Percentiles rank a stretch among this genome's conserved stretches.
Evolutionary conservation across 805 yeast species (phyloP).

Genomic region (Candida glaebosa): DNA sequence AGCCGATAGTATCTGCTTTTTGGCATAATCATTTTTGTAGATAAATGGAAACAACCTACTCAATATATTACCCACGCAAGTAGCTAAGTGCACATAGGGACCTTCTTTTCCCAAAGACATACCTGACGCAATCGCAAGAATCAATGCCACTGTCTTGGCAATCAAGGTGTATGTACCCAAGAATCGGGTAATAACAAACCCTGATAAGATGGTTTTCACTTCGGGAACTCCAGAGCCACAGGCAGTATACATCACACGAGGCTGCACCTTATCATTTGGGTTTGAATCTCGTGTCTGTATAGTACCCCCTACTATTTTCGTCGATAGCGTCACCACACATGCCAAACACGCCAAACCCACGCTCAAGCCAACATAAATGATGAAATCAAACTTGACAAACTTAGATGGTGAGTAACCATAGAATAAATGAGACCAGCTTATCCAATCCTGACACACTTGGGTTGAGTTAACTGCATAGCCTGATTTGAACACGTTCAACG

Average conservation of each 20-base stretch:
- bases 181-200: constrained; percentile 52
- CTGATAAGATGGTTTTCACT: constrained; percentile 57
- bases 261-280: constrained; percentile 5
- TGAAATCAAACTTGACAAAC: constrained; percentile 25
- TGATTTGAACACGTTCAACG: constrained; percentile 17
- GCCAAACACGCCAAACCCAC: constrained; percentile 42
- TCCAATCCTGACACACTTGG: constrained; percentile 38
- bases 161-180: constrained; percentile 50
- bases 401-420: constrained; percentile 9
- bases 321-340: constrained; percentile 43
- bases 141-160: constrained; percentile 45
- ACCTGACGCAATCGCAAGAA: constrained; percentile 56
- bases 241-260: constrained; percentile 43
- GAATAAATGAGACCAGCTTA: constrained; percentile 39
- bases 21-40: constrained; percentile 44
- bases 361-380: constrained; percentile 35
- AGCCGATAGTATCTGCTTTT: constrained; percentile 53
- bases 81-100: constrained; percentile 58
- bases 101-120: constrained; percentile 59
- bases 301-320: constrained; percentile 31
- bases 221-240: constrained; percentile 63
- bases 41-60: constrained; percentile 45
- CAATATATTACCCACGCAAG: constrained; percentile 55
- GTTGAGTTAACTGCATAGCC: constrained; percentile 14
- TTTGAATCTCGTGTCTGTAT: constrained; percentile 2